phyloP scores from a whole-genome alignment of 2,329 filamentous ascomycete species.

The Fusarium citri region DNA sequence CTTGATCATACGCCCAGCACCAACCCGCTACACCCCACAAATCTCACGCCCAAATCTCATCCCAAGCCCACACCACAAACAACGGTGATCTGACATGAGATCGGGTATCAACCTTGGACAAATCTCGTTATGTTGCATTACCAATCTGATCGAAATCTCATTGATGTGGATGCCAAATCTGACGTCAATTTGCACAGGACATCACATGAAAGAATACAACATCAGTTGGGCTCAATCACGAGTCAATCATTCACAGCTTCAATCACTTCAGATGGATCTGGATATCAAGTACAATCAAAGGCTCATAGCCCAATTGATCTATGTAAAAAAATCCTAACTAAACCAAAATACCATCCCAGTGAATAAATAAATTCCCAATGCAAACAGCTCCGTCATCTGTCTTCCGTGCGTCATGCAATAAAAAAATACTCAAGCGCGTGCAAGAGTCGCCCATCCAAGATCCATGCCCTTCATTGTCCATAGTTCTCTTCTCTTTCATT shows the following conservation, averaged over 20 bases:
- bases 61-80: neutral
- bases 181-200: fast-evolving
- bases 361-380: slow-evolving; percentile 18
- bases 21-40: neutral
- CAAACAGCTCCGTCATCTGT: slow-evolving; percentile 38
- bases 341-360: neutral
- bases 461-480: too few relatives aligned
- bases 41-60: neutral
- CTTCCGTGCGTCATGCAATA: slow-evolving; percentile 37
- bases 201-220: neutral
- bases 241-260: neutral
- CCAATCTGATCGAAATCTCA: neutral
- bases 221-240: too few relatives aligned
- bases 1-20: neutral
- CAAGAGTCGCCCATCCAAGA: slow-evolving; percentile 20
- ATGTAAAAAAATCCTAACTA: neutral
- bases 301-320: slow-evolving; percentile 3
- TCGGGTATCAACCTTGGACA: neutral
- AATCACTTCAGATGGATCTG: too few relatives aligned
- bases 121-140: neutral
- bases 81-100: neutral
- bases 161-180: neutral
- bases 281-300: neutral
- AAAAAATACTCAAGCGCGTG: slow-evolving; percentile 22
- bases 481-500: neutral